Conservation (phyloP, 2,329 filamentous ascomycete genomes). For the Colletotrichum siamense region DNA sequence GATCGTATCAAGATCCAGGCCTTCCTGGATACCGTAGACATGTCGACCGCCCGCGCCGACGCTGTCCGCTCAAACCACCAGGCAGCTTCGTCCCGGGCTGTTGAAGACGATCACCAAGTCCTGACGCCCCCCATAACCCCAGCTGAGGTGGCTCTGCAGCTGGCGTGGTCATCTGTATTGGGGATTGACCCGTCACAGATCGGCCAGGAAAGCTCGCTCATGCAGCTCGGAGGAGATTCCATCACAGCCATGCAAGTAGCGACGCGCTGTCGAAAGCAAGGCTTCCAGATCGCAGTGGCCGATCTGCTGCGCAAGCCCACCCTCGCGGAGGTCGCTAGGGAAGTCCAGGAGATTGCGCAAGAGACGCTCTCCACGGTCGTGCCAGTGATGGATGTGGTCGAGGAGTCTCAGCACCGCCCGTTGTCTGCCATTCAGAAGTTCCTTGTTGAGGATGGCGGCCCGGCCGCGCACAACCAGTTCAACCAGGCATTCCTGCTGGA, state of each 20-base stretch:
- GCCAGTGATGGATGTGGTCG: neutral
- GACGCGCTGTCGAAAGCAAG: neutral
- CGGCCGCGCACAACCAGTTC: neutral
- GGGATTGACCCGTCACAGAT: neutral
- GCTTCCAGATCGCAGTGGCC: neutral
- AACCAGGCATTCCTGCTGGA: neutral
- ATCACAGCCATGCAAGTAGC: neutral
- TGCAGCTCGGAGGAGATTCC: neutral
- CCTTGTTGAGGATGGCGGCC: rapidly evolving
- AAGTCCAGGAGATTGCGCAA: neutral
- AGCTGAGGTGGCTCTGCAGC: neutral
- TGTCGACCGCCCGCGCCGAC: neutral
- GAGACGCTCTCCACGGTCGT: neutral
- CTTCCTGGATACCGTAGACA: neutral
- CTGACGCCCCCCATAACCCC: rapidly evolving
- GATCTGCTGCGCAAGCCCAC: neutral
- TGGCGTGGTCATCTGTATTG: neutral
- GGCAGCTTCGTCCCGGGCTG: neutral
- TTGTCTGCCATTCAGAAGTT: neutral
- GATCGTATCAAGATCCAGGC: neutral
- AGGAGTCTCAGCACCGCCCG: neutral
- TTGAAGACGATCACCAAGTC: neutral
- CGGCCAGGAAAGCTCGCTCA: neutral
- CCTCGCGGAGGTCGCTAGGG: neutral
- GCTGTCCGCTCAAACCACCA: neutral